Evolutionary conservation across 352 stramenopile species (phyloP).

Genomic region (Hyaloperonospora brassicae): DNA sequence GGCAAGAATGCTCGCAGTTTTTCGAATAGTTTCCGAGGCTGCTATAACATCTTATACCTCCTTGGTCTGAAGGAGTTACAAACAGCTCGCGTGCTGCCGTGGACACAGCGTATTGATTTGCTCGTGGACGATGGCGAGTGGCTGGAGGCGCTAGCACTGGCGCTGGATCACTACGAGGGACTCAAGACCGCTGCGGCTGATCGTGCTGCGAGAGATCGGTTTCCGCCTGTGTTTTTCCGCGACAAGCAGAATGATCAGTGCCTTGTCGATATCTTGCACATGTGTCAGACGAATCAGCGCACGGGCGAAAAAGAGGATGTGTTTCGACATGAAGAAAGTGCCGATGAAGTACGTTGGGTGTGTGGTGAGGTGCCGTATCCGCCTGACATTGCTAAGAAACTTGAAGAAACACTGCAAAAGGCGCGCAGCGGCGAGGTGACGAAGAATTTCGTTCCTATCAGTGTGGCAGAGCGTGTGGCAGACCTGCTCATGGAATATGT

Average conservation of each 20-base stretch:
- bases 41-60: slow-evolving; percentile 90
- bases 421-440: slow-evolving; percentile 70
- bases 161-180: slow-evolving; percentile 93
- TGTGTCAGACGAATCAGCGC: slow-evolving; percentile 85
- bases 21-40: slow-evolving; percentile 87
- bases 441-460: slow-evolving; percentile 86
- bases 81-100: slow-evolving; percentile 86
- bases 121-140: slow-evolving; percentile 94
- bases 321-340: slow-evolving; percentile 75
- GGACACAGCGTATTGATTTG: slow-evolving; percentile 89
- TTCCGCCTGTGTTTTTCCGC: slow-evolving; percentile 84
- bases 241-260: slow-evolving; percentile 86
- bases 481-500: slow-evolving; percentile 88
- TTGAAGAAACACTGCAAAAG: slow-evolving; percentile 82
- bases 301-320: slow-evolving; percentile 84
- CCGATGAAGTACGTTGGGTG: slow-evolving; percentile 77
- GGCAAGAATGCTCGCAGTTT: slow-evolving; percentile 77
- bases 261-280: slow-evolving; percentile 84
- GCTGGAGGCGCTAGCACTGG: slow-evolving; percentile 93
- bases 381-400: slow-evolving; percentile 69
- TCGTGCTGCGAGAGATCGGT: slow-evolving; percentile 73
- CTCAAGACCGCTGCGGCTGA: slow-evolving; percentile 75
- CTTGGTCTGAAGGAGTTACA: slow-evolving; percentile 90
- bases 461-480: slow-evolving; percentile 79
- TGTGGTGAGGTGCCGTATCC: slow-evolving; percentile 76